phyloP scores from a whole-genome alignment of 805 yeast genomes.

The Monosporozyma aerobia region DNA sequence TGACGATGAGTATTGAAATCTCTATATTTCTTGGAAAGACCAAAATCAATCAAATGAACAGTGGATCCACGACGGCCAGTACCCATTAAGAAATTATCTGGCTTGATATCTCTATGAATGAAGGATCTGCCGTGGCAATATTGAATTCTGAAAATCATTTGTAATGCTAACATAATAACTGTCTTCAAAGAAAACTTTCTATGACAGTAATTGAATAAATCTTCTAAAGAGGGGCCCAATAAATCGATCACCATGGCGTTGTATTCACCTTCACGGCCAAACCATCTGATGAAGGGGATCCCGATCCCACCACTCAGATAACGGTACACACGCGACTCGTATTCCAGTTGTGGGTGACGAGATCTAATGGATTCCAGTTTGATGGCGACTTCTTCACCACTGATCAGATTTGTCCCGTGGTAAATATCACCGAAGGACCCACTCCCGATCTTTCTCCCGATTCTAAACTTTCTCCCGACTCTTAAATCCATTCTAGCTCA shows the following conservation, averaged over 20 bases:
- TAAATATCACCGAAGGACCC: constrained; percentile 98
- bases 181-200: constrained; percentile 91
- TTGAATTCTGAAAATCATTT: constrained; percentile 87
- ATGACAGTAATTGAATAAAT: constrained; percentile 90
- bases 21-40: constrained; percentile 86
- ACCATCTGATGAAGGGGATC: constrained; percentile 95
- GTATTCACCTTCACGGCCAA: constrained; percentile 93
- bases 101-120: constrained; percentile 78
- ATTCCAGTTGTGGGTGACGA: constrained; percentile 94
- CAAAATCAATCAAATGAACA: constrained; percentile 90
- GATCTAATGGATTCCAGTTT: constrained; percentile 86
- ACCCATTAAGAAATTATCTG: constrained; percentile 80
- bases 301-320: constrained; percentile 96
- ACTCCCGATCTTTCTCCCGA: constrained; percentile 92
- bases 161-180: constrained; percentile 87
- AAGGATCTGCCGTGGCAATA: constrained; percentile 93
- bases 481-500: constrained; percentile 53
- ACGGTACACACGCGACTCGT: constrained; percentile 93
- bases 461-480: constrained; percentile 90
- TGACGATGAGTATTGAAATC: constrained; percentile 93
- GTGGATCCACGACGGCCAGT: constrained; percentile 93
- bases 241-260: constrained; percentile 96
- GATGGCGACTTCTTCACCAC: constrained; percentile 97
- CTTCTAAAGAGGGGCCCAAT: constrained; percentile 92
- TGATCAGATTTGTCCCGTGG: constrained; percentile 83